Evolutionary conservation across 495 filamentous ascomycete genomes (phyloP).

Genomic region (Bathelium albidoporum): DNA sequence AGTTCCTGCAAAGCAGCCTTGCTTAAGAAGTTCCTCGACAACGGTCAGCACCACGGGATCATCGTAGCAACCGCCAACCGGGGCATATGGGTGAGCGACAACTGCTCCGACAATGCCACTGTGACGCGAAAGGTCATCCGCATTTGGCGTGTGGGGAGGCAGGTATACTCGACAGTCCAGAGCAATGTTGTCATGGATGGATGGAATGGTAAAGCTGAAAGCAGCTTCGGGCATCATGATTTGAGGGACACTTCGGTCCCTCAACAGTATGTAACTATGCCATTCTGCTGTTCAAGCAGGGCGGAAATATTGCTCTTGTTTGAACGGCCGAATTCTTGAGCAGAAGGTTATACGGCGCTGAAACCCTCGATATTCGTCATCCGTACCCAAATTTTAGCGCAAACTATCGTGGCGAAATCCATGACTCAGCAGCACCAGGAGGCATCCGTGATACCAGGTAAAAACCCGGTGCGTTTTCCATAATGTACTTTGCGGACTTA

Average conservation of each 20-base stretch:
- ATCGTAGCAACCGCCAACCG: slow-evolving; percentile 76
- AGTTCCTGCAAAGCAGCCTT: slow-evolving; percentile 68
- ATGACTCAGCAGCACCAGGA: no score
- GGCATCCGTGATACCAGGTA: no score
- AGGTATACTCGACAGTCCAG: slow-evolving; percentile 79
- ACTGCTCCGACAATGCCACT: slow-evolving; percentile 46
- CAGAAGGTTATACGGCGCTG: not conserved
- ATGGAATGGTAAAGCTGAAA: slow-evolving; percentile 71
- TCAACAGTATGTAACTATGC: not conserved
- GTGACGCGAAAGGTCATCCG: not conserved
- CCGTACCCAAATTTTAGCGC: no score
- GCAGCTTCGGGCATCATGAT: slow-evolving; percentile 35
- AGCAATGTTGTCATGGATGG: slow-evolving; percentile 61
- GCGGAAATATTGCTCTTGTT: no score
- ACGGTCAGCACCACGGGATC: slow-evolving; percentile 63
- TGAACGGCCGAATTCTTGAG: not conserved
- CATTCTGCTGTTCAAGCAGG: no score
- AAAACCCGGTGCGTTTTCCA: no score
- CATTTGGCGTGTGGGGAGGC: slow-evolving; percentile 34
- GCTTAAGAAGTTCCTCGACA: slow-evolving; percentile 49
- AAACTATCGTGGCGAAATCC: no score
- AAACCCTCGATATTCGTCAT: no score
- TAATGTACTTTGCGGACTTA: no score
- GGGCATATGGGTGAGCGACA: slow-evolving; percentile 84
- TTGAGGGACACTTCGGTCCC: not conserved